Evolutionary conservation across 208 protist genomes (phyloP), one percentile per base, ranked within the genome.

Genomic region (Crithidia bombi): DNA sequence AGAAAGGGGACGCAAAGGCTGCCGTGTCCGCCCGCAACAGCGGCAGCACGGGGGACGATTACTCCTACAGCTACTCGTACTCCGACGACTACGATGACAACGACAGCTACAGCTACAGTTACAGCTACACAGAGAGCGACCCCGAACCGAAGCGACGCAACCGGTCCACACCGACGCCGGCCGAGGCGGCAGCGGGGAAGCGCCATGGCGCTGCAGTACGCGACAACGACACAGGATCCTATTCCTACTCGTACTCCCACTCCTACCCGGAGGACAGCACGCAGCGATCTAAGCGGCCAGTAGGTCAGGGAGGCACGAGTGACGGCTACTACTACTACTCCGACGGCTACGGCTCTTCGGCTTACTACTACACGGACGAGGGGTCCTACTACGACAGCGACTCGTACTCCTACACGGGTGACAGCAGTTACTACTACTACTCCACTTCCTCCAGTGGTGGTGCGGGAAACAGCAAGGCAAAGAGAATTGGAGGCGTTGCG

Each of bases 41-140:
- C 17, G 21, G 59, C 43, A 14, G 26, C 23, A 21, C 17, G 21
- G 35, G 17, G 19, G 38, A 49, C 15, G 44, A 58, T 5, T 36
- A 51, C 55, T 79, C 73, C 2, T 59, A 80, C 66, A 73, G 62
- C 57, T 76, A 81, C 75, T 56, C 49, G n/a, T 81, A 81, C 63
- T 62, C 68, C 0, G 54, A 43, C 51, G 32, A 58, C 17, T n/a
- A 69, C 47, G 61, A 43, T 1, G 43, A 68, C 10, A 43, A 57
- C 19, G 30, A 67, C 38, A 55, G 41, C 0, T 41, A 36, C 26
- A 61, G 28, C 28, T 79, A 76, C 68, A 66, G 67, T 56, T 72
- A 81, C 59, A 84, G 76, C 64, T 77, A 82, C 43, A 63, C 47
- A 11, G 49, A 55, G 36, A 77, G 76, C 35, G 11, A 49, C 23